A percentile compares a stretch with the other conserved stretches of the same genome.
These are phyloP conservation scores for Lichina pygmaea DNA, from an alignment of 495 filamentous ascomycete genomes.

Conservation along the genomic window DNA sequence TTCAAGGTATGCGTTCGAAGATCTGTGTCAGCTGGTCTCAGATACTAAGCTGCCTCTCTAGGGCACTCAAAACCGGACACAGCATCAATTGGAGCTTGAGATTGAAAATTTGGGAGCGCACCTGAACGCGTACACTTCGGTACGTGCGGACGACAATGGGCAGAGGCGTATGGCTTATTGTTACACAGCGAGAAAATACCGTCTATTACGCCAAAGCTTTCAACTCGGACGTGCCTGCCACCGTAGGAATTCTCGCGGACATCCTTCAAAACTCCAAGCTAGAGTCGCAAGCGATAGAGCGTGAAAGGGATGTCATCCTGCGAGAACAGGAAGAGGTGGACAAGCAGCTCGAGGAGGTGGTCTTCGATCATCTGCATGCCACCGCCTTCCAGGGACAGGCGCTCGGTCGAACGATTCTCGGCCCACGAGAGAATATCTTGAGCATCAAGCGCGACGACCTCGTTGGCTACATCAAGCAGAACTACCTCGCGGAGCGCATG, in stretches of 20 bases:
- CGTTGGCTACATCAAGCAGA: slow-evolving; percentile 86
- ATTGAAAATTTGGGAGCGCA: slow-evolving; percentile 99
- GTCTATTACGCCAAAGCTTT: slow-evolving; percentile 99
- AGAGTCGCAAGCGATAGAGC: slow-evolving; percentile 73
- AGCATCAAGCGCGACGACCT: slow-evolving; percentile 81
- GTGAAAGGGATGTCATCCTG: slow-evolving; percentile 92
- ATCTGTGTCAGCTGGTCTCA: neutral
- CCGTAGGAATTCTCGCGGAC: slow-evolving; percentile 93
- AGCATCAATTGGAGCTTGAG: slow-evolving; percentile 93
- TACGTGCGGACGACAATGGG: slow-evolving; percentile 20
- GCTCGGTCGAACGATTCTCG: slow-evolving; percentile 90
- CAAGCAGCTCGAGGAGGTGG: slow-evolving; percentile 97
- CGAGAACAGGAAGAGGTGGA: slow-evolving; percentile 98
- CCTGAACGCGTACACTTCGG: slow-evolving; percentile 98
- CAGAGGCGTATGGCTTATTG: neutral
- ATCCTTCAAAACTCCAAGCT: slow-evolving; percentile 99
- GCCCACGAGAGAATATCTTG: slow-evolving; percentile 92
- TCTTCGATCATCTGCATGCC: slow-evolving; percentile 97
- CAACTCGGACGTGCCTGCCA: slow-evolving; percentile 84
- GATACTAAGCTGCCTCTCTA: slow-evolving; percentile 8
- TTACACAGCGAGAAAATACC: slow-evolving; percentile 58
- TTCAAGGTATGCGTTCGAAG: slow-evolving; percentile 54
- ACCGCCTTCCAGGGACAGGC: slow-evolving; percentile 92
- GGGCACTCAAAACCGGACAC: slow-evolving; percentile 80
- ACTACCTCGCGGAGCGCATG: slow-evolving; percentile 99